phyloP scores from a whole-genome alignment of 805 yeast species.

The Lachancea quebecensis region DNA sequence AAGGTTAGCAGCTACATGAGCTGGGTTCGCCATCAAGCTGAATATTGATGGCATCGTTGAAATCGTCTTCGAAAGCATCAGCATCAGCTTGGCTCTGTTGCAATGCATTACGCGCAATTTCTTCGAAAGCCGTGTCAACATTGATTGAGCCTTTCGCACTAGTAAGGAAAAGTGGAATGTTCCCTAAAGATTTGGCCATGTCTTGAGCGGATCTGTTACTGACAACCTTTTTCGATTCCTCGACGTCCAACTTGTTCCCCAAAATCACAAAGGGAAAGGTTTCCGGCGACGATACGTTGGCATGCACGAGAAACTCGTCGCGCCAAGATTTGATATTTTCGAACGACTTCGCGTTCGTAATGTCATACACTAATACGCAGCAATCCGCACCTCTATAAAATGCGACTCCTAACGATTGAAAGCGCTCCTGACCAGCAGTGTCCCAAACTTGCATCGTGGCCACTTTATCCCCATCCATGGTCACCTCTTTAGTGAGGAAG shows the following conservation, averaged over 20 bases:
- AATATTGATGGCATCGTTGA: slow-evolving; percentile 92
- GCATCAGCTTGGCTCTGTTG: slow-evolving; percentile 71
- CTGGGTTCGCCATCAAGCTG: slow-evolving; percentile 77
- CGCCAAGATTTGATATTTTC: slow-evolving; percentile 88
- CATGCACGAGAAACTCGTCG: slow-evolving; percentile 91
- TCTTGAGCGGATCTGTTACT: slow-evolving; percentile 54
- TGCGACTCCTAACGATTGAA: slow-evolving; percentile 94
- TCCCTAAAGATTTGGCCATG: slow-evolving; percentile 57
- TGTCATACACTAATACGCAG: slow-evolving; percentile 93
- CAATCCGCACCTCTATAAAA: slow-evolving; percentile 98
- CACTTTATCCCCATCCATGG: slow-evolving; percentile 60
- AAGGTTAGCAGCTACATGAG: slow-evolving; percentile 61
- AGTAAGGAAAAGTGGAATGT: slow-evolving; percentile 92
- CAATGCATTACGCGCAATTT: slow-evolving; percentile 88
- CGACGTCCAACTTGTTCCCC: slow-evolving; percentile 93
- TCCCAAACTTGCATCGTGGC: slow-evolving; percentile 82
- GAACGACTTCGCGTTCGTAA: slow-evolving; percentile 88
- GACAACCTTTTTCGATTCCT: slow-evolving; percentile 76
- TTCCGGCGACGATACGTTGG: slow-evolving; percentile 88
- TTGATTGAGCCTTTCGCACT: slow-evolving; percentile 95
- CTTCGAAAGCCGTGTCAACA: slow-evolving; percentile 93
- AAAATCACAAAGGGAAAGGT: slow-evolving; percentile 92
- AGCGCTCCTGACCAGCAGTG: slow-evolving; percentile 97
- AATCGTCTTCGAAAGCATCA: slow-evolving; percentile 86
- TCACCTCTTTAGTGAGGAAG: slow-evolving; percentile 84